phyloP scores from a whole-genome alignment of 768 basidiomycete genomes.

The Podaxis sp. region DNA sequence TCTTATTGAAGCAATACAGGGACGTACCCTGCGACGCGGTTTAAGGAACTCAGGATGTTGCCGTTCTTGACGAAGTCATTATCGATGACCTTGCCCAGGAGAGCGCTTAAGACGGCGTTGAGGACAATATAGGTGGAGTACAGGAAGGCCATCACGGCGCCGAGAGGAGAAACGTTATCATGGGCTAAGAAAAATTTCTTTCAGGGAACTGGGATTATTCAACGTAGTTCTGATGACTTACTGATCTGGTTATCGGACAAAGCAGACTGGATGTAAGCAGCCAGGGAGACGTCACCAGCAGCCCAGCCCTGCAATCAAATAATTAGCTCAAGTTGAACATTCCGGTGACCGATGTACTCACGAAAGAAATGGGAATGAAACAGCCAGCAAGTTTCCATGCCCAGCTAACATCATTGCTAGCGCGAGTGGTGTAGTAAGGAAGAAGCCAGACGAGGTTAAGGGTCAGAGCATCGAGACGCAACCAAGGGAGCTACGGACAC shows the following conservation, averaged over 20 bases:
- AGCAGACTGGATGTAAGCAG: constrained; percentile 33
- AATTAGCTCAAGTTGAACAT: not conserved
- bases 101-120: constrained; percentile 19
- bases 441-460: constrained; percentile 33
- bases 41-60: constrained; percentile 24
- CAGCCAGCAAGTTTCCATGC: constrained; percentile 32
- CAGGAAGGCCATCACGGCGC: constrained; percentile 34
- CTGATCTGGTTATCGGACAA: constrained; percentile 28
- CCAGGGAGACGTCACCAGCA: constrained; percentile 34
- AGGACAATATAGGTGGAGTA: constrained; percentile 35
- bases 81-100: constrained; percentile 33
- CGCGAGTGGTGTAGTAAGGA: constrained; percentile 24
- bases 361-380: constrained; percentile 33
- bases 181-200: constrained; percentile 20
- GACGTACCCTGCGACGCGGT: constrained; percentile 30
- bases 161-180: constrained; percentile 27
- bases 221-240: constrained; percentile 9
- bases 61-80: constrained; percentile 23
- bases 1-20: not conserved
- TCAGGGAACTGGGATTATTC: not conserved
- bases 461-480: constrained; percentile 29
- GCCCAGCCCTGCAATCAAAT: constrained; percentile 29
- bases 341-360: constrained; percentile 9
- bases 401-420: constrained; percentile 26
- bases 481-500: constrained; percentile 25